Evolutionary conservation across 1,139 yeast species (phyloP).

Genomic region (Candida tetrigidarum): DNA sequence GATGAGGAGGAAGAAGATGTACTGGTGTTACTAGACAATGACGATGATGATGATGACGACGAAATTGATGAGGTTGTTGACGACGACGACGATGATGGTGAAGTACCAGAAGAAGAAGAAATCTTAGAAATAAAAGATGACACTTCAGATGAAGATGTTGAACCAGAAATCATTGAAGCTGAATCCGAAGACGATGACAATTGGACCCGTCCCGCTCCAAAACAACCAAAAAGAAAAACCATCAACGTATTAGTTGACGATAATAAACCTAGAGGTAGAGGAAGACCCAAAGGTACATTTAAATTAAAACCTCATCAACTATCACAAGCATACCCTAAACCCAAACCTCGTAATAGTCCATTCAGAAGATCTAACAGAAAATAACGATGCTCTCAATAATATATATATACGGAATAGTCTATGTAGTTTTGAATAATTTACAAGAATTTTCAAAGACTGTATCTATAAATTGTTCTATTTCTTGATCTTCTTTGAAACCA

Average conservation of each 20-base stretch:
- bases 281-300: conserved; percentile 20
- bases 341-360: not conserved
- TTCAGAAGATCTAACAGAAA: not conserved
- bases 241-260: conserved; percentile 14
- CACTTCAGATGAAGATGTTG: conserved; percentile 1
- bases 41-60: conserved; percentile 15
- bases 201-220: conserved; percentile 3
- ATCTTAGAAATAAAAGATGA: conserved; percentile 5
- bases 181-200: not conserved
- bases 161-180: not conserved
- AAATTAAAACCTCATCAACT: conserved; percentile 11
- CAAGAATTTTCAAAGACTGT: conserved; percentile 68
- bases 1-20: conserved; percentile 18
- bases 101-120: not conserved
- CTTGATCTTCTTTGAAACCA: conserved; percentile 39
- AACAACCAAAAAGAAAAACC: conserved; percentile 15
- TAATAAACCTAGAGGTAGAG: conserved; percentile 17
- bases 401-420: not conserved
- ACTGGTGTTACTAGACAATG: conserved; percentile 16
- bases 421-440: conserved; percentile 48
- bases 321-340: not conserved
- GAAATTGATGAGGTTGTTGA: conserved; percentile 6
- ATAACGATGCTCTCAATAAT: not conserved
- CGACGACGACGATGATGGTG: conserved; percentile 1
- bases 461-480: conserved; percentile 59